phyloP scores from a whole-genome alignment of 2,329 filamentous ascomycete genomes.

The Penicillium sp. region DNA sequence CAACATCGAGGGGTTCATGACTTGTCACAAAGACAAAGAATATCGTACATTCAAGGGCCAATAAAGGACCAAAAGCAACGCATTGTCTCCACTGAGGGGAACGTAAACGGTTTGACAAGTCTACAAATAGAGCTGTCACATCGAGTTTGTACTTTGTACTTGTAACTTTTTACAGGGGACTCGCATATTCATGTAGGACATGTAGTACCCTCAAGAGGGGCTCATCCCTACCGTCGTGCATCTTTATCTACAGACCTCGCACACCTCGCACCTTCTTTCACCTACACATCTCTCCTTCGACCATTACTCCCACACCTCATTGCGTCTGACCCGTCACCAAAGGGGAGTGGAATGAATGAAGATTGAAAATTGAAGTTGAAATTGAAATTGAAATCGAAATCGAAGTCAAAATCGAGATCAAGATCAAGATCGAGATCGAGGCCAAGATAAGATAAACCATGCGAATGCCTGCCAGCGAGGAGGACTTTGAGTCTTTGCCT shows the following conservation, averaged over 20 bases:
- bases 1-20: conserved; percentile 18
- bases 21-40: conserved; percentile 9
- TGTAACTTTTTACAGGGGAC: background rate
- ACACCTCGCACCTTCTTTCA: background rate
- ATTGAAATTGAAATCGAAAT: background rate
- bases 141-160: conserved; percentile 14
- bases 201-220: background rate
- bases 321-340: background rate
- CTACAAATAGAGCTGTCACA: conserved; percentile 20
- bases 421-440: background rate
- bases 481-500: conserved; percentile 52
- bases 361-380: background rate
- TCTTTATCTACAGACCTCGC: background rate
- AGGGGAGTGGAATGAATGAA: too few species aligned
- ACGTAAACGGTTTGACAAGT: conserved; percentile 16
- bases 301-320: background rate
- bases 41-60: background rate
- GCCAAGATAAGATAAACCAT: background rate
- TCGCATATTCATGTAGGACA: background rate
- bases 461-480: conserved; percentile 16
- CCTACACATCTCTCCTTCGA: background rate
- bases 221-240: background rate
- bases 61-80: background rate
- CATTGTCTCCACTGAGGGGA: background rate
- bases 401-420: background rate